A percentile compares a stretch with the other conserved stretches of the same genome.
Conservation (phyloP, 2,329 filamentous ascomycete genomes). For the Penicillium thymicola region DNA sequence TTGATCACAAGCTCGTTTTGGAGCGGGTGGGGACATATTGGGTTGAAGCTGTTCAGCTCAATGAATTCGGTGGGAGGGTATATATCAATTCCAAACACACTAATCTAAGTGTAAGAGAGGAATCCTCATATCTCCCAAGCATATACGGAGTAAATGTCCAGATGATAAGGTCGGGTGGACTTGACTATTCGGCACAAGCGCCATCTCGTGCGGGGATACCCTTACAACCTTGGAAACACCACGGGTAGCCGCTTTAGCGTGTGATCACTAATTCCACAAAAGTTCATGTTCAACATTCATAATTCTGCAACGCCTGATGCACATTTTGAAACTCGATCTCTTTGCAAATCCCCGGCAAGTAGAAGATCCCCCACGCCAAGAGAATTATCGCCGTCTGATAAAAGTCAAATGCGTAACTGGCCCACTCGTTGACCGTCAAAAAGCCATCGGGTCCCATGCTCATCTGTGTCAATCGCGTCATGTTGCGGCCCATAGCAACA, state of each 20-base stretch:
- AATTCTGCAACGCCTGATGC: neutral
- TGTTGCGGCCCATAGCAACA: neutral
- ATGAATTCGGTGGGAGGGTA: neutral
- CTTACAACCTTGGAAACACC: neutral
- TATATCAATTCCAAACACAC: neutral
- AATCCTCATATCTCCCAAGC: neutral
- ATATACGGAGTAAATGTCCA: neutral
- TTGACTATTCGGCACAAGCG: neutral
- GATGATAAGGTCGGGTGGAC: neutral
- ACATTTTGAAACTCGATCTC: neutral
- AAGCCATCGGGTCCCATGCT: neutral
- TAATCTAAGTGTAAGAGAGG: neutral
- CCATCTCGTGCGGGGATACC: neutral
- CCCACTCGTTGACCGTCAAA: neutral
- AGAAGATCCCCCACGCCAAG: neutral
- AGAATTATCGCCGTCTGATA: neutral
- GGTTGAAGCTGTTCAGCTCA: neutral
- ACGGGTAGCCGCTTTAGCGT: neutral
- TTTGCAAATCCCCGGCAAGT: neutral
- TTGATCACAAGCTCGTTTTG: conserved; percentile 16
- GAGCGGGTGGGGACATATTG: neutral
- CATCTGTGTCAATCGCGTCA: neutral
- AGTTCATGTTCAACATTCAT: neutral
- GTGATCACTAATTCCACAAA: neutral
- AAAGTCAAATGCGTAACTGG: neutral